Evolutionary conservation across 768 basidiomycete genomes (phyloP).

Genomic region (Boletus pseudopeckii): DNA sequence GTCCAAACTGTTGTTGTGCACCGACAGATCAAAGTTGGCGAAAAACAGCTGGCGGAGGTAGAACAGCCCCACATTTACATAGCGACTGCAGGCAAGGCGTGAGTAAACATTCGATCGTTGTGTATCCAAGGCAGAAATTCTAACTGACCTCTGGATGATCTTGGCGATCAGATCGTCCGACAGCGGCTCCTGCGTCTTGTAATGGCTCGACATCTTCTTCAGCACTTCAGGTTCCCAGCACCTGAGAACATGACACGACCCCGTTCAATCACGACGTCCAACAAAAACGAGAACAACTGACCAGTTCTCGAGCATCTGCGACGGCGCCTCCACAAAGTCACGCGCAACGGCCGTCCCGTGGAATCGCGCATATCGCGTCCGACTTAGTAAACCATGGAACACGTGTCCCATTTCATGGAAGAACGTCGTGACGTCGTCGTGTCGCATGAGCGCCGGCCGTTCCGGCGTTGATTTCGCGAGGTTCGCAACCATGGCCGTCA

Average conservation of each 20-base stretch:
- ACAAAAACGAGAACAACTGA: conserved; percentile 19
- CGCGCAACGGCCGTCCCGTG: conserved; percentile 79
- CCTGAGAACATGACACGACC: conserved; percentile 30
- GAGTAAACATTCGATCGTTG: too few relatives aligned
- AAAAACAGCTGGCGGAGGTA: conserved; percentile 75
- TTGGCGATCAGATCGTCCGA: conserved; percentile 68
- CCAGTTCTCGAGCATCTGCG: conserved; percentile 94
- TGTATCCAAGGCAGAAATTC: background rate
- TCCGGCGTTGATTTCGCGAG: conserved; percentile 81
- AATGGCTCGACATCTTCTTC: conserved; percentile 74
- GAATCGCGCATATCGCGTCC: conserved; percentile 71
- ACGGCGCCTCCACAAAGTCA: conserved; percentile 88
- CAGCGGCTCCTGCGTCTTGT: conserved; percentile 67
- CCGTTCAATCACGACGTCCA: background rate
- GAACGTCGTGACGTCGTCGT: conserved; percentile 85
- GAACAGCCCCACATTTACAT: conserved; percentile 79
- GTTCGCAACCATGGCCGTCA: conserved; percentile 87
- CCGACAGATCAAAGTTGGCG: conserved; percentile 34
- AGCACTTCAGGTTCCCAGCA: conserved; percentile 83
- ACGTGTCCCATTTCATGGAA: conserved; percentile 89
- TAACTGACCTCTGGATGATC: conserved; percentile 66
- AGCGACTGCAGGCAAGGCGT: conserved; percentile 42
- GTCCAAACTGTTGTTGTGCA: conserved; percentile 41
- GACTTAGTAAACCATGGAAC: conserved; percentile 66
- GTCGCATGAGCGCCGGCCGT: conserved; percentile 81